phyloP scores from a whole-genome alignment of 208 protist genomes.

The Balamuthia mandrillaris region DNA sequence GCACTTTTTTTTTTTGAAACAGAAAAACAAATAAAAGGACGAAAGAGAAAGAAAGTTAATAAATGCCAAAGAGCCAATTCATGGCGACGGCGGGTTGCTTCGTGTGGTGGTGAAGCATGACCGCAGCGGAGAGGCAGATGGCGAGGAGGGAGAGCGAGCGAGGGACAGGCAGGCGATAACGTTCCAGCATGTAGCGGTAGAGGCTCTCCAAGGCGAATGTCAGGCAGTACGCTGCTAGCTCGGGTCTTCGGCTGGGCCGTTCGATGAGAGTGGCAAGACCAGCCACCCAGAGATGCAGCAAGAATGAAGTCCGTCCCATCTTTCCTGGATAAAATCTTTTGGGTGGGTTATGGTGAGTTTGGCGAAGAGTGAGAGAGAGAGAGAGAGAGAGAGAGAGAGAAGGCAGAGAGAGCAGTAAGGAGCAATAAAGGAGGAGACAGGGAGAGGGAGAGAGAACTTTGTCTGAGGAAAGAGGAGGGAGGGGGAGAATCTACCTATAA shows the following conservation, averaged over 20 bases:
- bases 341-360: no score
- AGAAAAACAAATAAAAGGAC: neutral
- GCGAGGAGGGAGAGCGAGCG: no score
- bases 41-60: neutral
- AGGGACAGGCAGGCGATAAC: neutral
- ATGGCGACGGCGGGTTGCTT: no score
- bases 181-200: neutral
- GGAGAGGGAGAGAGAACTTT: neutral
- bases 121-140: no score
- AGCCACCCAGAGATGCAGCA: neutral
- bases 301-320: no score
- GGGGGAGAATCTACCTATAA: neutral
- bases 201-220: conserved; percentile 4
- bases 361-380: no score
- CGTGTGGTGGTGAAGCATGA: no score
- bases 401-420: no score
- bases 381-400: no score
- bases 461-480: neutral
- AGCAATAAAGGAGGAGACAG: no score
- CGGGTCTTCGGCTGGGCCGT: neutral
- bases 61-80: neutral
- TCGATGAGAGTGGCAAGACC: conserved; percentile 19
- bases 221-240: conserved; percentile 15
- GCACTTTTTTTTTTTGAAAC: no score
- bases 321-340: no score